Conservation (phyloP, 1,284 basidiomycete genomes). For the Lentinula novae-zelandiae region DNA sequence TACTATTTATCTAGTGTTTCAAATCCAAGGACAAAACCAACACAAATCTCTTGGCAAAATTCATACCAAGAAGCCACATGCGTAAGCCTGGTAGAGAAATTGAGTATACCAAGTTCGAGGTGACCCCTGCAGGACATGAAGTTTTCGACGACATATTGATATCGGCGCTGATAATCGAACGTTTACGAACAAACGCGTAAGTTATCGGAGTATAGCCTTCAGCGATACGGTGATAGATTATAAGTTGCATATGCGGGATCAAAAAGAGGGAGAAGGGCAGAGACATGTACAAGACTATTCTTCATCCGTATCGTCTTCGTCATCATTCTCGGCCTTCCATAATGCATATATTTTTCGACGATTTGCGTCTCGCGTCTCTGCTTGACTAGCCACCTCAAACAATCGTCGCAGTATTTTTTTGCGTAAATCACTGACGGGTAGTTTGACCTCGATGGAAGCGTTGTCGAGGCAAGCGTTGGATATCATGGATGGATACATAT, state of each 20-base stretch:
- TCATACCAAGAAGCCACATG: conserved; percentile 28
- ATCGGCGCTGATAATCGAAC: conserved; percentile 34
- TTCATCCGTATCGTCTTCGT: conserved; percentile 32
- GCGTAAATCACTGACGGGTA: conserved; percentile 41
- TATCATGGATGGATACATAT: conserved; percentile 38
- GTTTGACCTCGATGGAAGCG: conserved; percentile 31
- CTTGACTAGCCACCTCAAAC: conserved; percentile 75
- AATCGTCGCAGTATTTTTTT: conserved; percentile 59
- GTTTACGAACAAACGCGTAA: conserved; percentile 27
- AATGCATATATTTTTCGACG: conserved; percentile 80
- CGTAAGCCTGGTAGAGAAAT: conserved; percentile 29
- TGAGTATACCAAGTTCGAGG: conserved; percentile 32
- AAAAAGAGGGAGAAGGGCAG: neutral
- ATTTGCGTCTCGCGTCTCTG: conserved; percentile 73
- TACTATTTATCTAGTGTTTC: conserved; percentile 28
- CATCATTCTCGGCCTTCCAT: conserved; percentile 62
- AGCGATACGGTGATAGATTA: too few species aligned
- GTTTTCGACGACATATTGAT: conserved; percentile 38
- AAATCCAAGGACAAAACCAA: conserved; percentile 32
- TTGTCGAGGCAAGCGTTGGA: conserved; percentile 42
- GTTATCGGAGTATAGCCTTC: neutral
- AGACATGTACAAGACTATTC: neutral
- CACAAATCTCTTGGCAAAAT: conserved; percentile 31
- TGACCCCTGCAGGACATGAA: conserved; percentile 34
- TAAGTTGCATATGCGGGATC: neutral